These are phyloP conservation scores for Cutaneotrichosporon cutaneum DNA, from an alignment of 1,284 basidiomycete genomes.

Conservation along the genomic window DNA sequence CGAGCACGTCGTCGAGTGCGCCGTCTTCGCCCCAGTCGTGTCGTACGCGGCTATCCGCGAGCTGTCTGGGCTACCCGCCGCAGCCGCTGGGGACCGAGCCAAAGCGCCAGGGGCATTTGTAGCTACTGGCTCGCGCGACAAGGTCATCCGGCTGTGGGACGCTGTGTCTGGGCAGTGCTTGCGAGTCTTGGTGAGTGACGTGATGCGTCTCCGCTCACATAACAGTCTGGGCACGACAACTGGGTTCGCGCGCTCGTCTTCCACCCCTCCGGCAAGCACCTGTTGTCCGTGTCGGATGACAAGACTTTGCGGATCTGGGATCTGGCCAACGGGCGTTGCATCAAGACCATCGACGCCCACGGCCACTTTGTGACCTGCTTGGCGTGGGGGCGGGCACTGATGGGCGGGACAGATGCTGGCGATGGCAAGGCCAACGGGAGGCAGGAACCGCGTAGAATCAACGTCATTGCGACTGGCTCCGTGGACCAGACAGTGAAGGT, in stretches of 20 bases:
- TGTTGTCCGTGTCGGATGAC: slow-evolving; percentile 85
- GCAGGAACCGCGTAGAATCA: slow-evolving; percentile 63
- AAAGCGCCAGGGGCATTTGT: slow-evolving; percentile 61
- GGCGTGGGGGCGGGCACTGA: slow-evolving; percentile 70
- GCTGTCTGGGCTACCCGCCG: slow-evolving; percentile 59
- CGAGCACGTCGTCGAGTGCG: slow-evolving; percentile 80
- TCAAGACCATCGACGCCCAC: slow-evolving; percentile 82
- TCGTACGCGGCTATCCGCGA: slow-evolving; percentile 75
- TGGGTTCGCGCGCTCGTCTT: slow-evolving; percentile 81
- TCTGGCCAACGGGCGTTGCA: slow-evolving; percentile 68
- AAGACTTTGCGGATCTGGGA: slow-evolving; percentile 90
- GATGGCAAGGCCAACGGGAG: slow-evolving; percentile 33
- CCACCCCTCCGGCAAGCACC: slow-evolving; percentile 79
- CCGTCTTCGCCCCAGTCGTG: slow-evolving; percentile 73
- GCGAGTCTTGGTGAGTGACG: slow-evolving; percentile 60
- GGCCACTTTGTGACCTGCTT: slow-evolving; percentile 80
- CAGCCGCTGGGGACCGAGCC: slow-evolving; percentile 45
- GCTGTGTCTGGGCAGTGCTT: slow-evolving; percentile 70
- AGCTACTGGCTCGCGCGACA: slow-evolving; percentile 81
- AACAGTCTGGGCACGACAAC: slow-evolving; percentile 73
- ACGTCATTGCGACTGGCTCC: slow-evolving; percentile 76
- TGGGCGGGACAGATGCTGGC: slow-evolving; percentile 35
- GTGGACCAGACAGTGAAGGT: slow-evolving; percentile 66
- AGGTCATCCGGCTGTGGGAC: slow-evolving; percentile 85
- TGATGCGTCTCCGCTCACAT: background rate